phyloP scores from a whole-genome alignment of 2,329 filamentous ascomycete species.

The Claviceps pazoutovae region DNA sequence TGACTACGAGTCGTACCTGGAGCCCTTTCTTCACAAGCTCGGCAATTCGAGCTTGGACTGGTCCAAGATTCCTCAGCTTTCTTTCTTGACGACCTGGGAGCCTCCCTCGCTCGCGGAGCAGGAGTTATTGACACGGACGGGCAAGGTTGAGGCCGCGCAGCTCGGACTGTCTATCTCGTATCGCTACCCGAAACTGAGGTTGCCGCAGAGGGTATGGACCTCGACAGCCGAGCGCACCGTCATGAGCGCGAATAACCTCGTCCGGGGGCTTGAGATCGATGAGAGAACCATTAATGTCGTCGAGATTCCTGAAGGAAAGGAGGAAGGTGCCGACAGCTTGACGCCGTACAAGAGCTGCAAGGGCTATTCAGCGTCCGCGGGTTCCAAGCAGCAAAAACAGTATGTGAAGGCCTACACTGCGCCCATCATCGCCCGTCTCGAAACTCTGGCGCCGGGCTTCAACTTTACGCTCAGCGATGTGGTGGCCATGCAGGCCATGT shows the following conservation, averaged over 20 bases:
- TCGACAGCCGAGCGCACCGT: conserved; percentile 48
- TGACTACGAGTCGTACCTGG: conserved; percentile 43
- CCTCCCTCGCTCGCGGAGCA: conserved; percentile 41
- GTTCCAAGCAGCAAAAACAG: conserved; percentile 37
- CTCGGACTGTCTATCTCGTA: conserved; percentile 42
- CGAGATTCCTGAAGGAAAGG: conserved; percentile 39
- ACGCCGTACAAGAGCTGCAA: conserved; percentile 54
- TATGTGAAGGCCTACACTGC: conserved; percentile 43
- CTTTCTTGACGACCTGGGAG: conserved; percentile 42
- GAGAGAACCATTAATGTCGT: conserved; percentile 40
- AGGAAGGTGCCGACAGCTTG: conserved; percentile 43
- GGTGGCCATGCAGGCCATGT: conserved; percentile 51
- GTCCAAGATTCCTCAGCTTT: conserved; percentile 38
- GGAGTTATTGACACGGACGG: conserved; percentile 46
- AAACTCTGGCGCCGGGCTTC: conserved; percentile 37
- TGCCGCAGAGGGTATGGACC: conserved; percentile 44
- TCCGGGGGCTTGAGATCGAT: conserved; percentile 39
- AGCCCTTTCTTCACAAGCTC: conserved; percentile 43
- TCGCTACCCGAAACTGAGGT: conserved; percentile 39
- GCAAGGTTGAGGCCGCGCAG: conserved; percentile 44
- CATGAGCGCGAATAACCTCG: conserved; percentile 43
- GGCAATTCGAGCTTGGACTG: conserved; percentile 45
- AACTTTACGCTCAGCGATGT: conserved; percentile 51
- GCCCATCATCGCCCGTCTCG: conserved; percentile 44
- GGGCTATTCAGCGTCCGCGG: conserved; percentile 43